Evolutionary conservation across 495 filamentous ascomycete genomes (phyloP).

Genomic region (Aspergillus nidulans): DNA sequence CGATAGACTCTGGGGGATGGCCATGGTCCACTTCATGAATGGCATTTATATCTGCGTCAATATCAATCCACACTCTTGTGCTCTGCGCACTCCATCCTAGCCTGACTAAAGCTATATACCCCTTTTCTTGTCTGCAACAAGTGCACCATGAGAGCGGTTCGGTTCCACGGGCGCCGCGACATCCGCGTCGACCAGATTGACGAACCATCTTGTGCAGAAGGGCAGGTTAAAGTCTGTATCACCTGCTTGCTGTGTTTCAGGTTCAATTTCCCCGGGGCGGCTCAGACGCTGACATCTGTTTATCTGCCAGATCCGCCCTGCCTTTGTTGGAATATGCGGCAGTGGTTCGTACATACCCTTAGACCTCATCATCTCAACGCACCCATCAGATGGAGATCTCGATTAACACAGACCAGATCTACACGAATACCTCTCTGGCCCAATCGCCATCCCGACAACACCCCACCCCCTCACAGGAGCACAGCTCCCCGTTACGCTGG

Average conservation of each 20-base stretch:
- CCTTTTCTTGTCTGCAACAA: not conserved
- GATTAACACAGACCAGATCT: conserved; percentile 39
- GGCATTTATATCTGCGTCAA: not conserved
- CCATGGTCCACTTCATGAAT: not conserved
- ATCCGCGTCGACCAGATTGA: conserved; percentile 38
- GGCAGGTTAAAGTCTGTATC: conserved; percentile 37
- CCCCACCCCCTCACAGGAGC: conserved; percentile 58
- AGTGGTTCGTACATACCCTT: conserved; percentile 23
- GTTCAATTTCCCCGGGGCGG: not conserved
- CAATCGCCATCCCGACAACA: conserved; percentile 48
- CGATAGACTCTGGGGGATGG: conserved; percentile 8
- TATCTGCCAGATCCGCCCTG: conserved; percentile 26
- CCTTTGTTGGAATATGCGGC: conserved; percentile 34
- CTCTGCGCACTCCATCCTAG: no score
- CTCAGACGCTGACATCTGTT: not conserved
- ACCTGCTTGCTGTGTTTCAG: not conserved
- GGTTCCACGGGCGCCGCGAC: conserved; percentile 39
- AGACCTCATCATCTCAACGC: not conserved
- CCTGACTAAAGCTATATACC: no score
- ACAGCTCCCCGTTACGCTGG: conserved; percentile 53
- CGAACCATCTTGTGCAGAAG: conserved; percentile 34
- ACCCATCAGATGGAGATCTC: not conserved
- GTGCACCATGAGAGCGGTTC: conserved; percentile 38
- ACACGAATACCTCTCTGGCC: conserved; percentile 57
- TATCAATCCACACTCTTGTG: not conserved